Evolutionary conservation across 352 stramenopile genomes (phyloP), one percentile per base, ranked within the genome.

Genomic region (Phytophthora lateralis): DNA sequence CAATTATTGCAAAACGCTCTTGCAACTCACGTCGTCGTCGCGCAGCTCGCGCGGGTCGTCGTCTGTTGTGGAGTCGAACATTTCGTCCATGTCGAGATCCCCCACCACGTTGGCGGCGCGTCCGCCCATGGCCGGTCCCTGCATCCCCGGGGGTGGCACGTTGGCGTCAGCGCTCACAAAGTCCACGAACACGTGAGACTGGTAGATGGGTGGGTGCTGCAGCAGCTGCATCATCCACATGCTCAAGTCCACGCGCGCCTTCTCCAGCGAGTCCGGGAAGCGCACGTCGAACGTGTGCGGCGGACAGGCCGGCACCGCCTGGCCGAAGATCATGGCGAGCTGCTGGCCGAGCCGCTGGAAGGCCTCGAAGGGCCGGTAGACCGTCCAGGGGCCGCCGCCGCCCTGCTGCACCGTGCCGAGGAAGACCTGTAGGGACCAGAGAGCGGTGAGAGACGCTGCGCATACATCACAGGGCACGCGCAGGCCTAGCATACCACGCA

Each of bases 141-240:
- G 81, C 44, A 92, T 60, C 7, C 83, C 80, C 2, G 64, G 66
- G 1, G 83, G 81, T 54, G 80, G 47, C 55, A 89, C 78, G 26
- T 95, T 95, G 63, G 85, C 85, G 42, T 95, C 85, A 18, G 71
- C 71, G 52, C 76, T 91, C 42, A 93, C 72, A 62, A 95, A 95
- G 46, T 95, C 82, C 37, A 92, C 68, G 55, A 95, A 93, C 4
- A 89, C 80, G 52, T 91, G 85, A 45, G 82, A 94, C 69, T 90
- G 82, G 61, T 82, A 89, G 57, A 94, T 81, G n/a, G 85, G 77
- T 45, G 82, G 67, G 66, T 95, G 82, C 51, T 88, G 80, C 46
- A 93, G 65, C 11, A 95, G 69, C 61, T 93, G 84, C 73, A 89
- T 83, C 37, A 95, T 69, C 85, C 85, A 95, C 73, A 91, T 88